A percentile compares a stretch with the other conserved stretches of the same genome.
phyloP scores from a whole-genome alignment of 306 rosid species.

The Medicago ruthenica region DNA sequence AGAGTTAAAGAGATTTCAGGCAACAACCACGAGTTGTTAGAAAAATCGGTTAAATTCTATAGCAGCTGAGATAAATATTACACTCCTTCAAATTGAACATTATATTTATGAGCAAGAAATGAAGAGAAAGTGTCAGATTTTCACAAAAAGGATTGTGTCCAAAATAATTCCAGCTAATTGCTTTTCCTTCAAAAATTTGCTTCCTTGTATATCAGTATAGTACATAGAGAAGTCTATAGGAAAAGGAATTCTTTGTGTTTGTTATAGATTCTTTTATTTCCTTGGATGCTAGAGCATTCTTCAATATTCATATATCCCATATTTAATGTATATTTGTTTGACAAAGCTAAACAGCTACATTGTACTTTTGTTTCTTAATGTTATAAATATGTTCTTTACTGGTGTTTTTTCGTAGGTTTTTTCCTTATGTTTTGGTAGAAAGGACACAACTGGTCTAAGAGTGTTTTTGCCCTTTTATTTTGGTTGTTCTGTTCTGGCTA shows the following conservation, averaged over 20 bases:
- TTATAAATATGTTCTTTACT: no score
- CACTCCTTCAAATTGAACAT: constrained; percentile 14
- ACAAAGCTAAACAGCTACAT: background rate
- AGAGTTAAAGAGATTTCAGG: constrained; percentile 78
- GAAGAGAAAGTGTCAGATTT: background rate
- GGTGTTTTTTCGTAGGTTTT: no score
- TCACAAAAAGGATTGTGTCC: background rate
- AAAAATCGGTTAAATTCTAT: constrained; percentile 73
- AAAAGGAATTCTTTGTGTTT: constrained; percentile 30
- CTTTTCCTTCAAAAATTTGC: no score
- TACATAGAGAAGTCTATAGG: background rate
- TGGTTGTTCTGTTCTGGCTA: no score
- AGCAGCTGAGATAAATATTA: constrained; percentile 59
- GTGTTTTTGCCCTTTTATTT: no score
- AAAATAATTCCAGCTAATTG: background rate
- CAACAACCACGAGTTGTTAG: constrained; percentile 62
- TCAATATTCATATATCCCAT: constrained; percentile 8
- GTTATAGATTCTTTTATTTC: constrained; percentile 25
- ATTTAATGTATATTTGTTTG: constrained; percentile 27
- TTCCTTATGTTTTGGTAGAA: no score
- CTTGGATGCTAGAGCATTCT: constrained; percentile 29
- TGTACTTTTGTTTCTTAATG: background rate
- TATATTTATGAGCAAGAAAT: constrained; percentile 9
- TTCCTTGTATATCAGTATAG: background rate
- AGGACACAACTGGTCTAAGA: no score